Conservation (phyloP, 495 filamentous ascomycete genomes). For the Penicillium chermesinum region DNA sequence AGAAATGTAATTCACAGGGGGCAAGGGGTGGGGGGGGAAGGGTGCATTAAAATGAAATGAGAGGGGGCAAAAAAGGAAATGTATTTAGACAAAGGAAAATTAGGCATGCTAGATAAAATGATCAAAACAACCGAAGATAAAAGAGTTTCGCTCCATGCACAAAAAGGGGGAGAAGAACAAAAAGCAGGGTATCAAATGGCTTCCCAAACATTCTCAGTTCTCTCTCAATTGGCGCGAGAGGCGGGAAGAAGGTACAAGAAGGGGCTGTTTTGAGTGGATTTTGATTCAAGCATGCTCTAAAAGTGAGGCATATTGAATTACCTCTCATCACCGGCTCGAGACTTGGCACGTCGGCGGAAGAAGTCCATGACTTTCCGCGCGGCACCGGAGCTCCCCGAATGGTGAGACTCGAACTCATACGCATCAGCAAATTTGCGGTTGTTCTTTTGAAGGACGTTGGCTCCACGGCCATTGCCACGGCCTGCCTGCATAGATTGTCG, state of each 20-base stretch:
- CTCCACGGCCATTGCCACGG: slow-evolving; percentile 38
- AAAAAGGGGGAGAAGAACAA: slow-evolving; percentile 24
- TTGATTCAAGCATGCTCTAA: background rate
- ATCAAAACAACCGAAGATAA: slow-evolving; percentile 27
- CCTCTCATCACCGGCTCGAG: slow-evolving; percentile 57
- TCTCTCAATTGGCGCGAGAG: slow-evolving; percentile 16
- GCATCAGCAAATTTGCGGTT: slow-evolving; percentile 81
- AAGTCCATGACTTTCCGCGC: slow-evolving; percentile 96
- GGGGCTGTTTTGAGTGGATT: background rate
- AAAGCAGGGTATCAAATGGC: slow-evolving; percentile 46
- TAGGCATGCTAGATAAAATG: slow-evolving; percentile 33
- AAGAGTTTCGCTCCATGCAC: slow-evolving; percentile 36
- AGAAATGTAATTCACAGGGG: slow-evolving; percentile 21
- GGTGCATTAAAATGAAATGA: slow-evolving; percentile 7
- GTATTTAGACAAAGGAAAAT: slow-evolving; percentile 33
- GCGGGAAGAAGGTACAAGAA: slow-evolving; percentile 10
- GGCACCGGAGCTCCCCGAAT: slow-evolving; percentile 77
- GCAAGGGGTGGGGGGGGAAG: slow-evolving; percentile 10
- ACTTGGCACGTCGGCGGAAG: slow-evolving; percentile 82
- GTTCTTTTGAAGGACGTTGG: slow-evolving; percentile 71
- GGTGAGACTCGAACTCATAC: slow-evolving; percentile 73
- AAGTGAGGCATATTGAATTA: slow-evolving; percentile 13
- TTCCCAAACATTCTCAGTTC: slow-evolving; percentile 41
- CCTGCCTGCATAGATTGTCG: slow-evolving; percentile 40
- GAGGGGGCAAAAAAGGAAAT: slow-evolving; percentile 30